Evolutionary conservation across 805 yeast species (phyloP).

Genomic region (Schwanniomyces pseudopolymorphus): DNA sequence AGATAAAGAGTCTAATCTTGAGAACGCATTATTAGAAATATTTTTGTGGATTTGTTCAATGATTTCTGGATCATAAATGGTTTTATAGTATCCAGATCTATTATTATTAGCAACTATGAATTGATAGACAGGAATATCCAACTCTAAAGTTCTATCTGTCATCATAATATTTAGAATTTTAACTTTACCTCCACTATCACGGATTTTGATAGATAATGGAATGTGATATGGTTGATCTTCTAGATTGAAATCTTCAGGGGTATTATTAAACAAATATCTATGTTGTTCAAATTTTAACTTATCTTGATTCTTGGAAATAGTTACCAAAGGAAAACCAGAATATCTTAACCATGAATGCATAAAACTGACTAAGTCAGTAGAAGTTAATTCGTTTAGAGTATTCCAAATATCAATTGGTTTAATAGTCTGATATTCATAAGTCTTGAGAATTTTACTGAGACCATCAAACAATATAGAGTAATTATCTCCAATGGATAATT

Average conservation of each 20-base stretch:
- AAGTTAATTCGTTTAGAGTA: constrained; percentile 28
- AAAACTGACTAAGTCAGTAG: constrained; percentile 49
- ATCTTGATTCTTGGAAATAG: constrained; percentile 8
- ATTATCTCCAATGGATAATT: constrained; percentile 13
- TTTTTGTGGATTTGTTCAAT: constrained; percentile 20
- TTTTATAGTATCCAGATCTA: constrained; percentile 48
- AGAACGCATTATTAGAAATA: constrained; percentile 15
- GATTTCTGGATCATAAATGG: constrained; percentile 40
- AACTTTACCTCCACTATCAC: constrained; percentile 24
- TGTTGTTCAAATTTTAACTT: constrained; percentile 34
- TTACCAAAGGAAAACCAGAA: constrained; percentile 59
- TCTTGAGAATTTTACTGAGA: constrained; percentile 37
- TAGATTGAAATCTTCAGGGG: constrained; percentile 25
- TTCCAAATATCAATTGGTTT: constrained; percentile 57
- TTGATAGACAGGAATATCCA: constrained; percentile 28
- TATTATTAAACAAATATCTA: constrained; percentile 24
- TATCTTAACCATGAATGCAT: constrained; percentile 60
- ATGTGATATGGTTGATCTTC: constrained; percentile 64
- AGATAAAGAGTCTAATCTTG: constrained; percentile 31
- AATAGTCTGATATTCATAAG: constrained; percentile 35
- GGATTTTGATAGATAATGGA: constrained; percentile 49
- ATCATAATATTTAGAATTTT: constrained; percentile 38
- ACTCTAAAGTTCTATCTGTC: constrained; percentile 39
- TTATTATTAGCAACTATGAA: constrained; percentile 45
- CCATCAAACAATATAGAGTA: constrained; percentile 27